These are phyloP conservation scores for Chaetomium strumarium DNA, from an alignment of 2,329 filamentous ascomycete genomes.

Conservation along the genomic window DNA sequence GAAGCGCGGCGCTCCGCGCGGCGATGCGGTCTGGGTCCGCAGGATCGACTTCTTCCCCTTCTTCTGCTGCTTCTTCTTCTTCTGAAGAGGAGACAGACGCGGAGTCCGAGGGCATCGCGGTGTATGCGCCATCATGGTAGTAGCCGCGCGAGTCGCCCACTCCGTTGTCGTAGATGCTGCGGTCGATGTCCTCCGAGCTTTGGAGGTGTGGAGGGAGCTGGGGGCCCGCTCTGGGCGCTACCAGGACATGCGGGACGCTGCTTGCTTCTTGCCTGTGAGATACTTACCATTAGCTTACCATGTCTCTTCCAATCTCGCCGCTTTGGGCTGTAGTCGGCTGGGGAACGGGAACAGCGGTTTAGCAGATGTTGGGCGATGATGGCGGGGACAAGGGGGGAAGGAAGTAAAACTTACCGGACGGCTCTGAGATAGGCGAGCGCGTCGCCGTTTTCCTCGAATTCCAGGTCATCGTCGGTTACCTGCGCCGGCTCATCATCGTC, in stretches of 20 bases:
- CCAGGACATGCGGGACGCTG: conserved; percentile 64
- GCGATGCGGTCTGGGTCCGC: conserved; percentile 23
- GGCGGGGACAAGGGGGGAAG: not conserved
- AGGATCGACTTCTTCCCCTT: conserved; percentile 21
- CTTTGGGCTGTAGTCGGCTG: conserved; percentile 4
- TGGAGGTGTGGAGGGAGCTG: conserved; percentile 40
- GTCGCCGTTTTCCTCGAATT: conserved; percentile 62
- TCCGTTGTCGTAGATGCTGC: conserved; percentile 43
- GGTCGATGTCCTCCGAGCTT: conserved; percentile 28
- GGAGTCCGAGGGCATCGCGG: conserved; percentile 48
- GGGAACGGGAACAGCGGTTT: conserved; percentile 22
- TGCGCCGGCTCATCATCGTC: conserved; percentile 39
- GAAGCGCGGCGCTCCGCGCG: conserved; percentile 37
- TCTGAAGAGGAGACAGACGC: conserved; percentile 20
- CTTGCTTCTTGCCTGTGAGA: conserved; percentile 64
- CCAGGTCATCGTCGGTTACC: conserved; percentile 50
- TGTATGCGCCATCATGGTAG: conserved; percentile 75
- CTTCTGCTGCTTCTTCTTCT: conserved; percentile 17
- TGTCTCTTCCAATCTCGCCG: conserved; percentile 5
- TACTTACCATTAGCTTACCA: conserved; percentile 46
- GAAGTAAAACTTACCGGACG: conserved; percentile 53
- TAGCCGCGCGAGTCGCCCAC: conserved; percentile 54
- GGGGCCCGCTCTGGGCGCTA: conserved; percentile 53
- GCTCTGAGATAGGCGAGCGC: conserved; percentile 65
- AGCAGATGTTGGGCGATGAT: conserved; percentile 24